These are phyloP conservation scores for Rhodotorula babjevae DNA, from an alignment of 768 basidiomycete species.

Conservation along the genomic window DNA sequence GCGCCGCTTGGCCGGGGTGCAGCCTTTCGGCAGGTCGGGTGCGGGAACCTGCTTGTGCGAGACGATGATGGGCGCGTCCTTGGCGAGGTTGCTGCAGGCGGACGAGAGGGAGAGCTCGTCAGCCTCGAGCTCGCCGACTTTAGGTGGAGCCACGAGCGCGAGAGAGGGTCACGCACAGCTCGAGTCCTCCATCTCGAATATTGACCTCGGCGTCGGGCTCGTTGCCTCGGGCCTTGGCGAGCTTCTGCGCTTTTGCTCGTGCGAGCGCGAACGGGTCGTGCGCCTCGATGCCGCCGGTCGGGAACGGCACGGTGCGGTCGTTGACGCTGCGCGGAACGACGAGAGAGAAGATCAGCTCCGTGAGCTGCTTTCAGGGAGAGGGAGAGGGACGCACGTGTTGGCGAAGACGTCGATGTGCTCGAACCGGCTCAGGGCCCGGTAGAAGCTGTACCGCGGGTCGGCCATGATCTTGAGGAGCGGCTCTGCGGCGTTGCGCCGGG, in stretches of 20 bases:
- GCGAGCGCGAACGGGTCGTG: constrained; percentile 53
- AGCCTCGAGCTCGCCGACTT: no score
- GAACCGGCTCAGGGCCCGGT: constrained; percentile 65
- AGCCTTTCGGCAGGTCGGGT: constrained; percentile 47
- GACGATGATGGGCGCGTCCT: constrained; percentile 54
- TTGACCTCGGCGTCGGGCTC: constrained; percentile 54
- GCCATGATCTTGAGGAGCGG: constrained; percentile 72
- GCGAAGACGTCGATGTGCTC: constrained; percentile 70
- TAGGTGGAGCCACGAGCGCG: no score
- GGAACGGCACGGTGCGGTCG: constrained; percentile 75
- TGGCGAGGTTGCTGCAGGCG: constrained; percentile 52
- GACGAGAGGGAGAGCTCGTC: constrained; percentile 3
- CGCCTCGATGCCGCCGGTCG: constrained; percentile 67
- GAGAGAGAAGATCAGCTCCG: neutral
- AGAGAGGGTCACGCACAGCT: constrained; percentile 10
- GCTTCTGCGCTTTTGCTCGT: constrained; percentile 28
- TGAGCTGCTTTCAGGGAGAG: neutral
- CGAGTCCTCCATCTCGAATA: constrained; percentile 20
- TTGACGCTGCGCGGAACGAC: constrained; percentile 29
- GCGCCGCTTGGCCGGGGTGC: constrained; percentile 53
- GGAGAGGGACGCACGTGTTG: constrained; percentile 58
- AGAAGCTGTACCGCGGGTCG: constrained; percentile 71
- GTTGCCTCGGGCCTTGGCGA: constrained; percentile 55
- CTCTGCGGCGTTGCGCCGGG: constrained; percentile 56
- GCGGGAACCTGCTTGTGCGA: constrained; percentile 60